These are phyloP conservation scores for Martensiomyces pterosporus DNA, from an alignment of 192 early-diverging fungal genomes.

Conservation along the genomic window DNA sequence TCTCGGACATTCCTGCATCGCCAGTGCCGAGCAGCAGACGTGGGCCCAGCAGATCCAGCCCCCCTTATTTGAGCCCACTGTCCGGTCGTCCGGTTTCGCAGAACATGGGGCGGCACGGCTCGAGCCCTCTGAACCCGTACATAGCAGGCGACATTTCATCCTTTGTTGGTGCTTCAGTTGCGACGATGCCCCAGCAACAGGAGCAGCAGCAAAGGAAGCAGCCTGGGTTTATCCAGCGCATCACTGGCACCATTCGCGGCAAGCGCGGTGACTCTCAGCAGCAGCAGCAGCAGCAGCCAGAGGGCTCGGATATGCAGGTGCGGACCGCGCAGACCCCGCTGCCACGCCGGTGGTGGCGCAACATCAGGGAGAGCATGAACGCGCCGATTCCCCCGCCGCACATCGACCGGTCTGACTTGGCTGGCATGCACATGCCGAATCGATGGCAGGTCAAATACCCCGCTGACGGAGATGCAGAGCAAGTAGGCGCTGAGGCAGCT, in stretches of 20 bases:
- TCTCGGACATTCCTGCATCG: neutral
- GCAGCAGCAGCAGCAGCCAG: conserved; percentile 5
- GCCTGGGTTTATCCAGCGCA: conserved; percentile 20
- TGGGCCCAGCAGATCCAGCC: neutral
- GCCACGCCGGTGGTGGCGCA: conserved; percentile 49
- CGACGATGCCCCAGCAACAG: neutral
- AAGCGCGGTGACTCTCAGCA: neutral
- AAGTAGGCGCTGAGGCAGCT: neutral
- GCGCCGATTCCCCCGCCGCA: conserved; percentile 48
- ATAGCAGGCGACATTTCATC: too few species aligned
- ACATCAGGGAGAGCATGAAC: conserved; percentile 47
- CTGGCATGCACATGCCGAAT: neutral
- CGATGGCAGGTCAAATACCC: neutral
- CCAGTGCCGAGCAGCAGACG: neutral
- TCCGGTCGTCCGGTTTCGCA: conserved; percentile 1
- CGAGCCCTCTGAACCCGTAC: conserved; percentile 45
- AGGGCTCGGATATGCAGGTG: neutral
- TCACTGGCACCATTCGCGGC: conserved; percentile 29
- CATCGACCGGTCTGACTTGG: conserved; percentile 1
- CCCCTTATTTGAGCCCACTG: neutral
- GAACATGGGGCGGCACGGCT: conserved; percentile 48
- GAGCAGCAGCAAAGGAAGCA: conserved; percentile 11
- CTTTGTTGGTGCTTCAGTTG: too few species aligned
- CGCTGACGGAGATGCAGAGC: neutral
- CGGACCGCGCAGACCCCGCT: conserved; percentile 27